phyloP scores from a whole-genome alignment of 1,284 basidiomycete genomes.

The Puccinia triticina region DNA sequence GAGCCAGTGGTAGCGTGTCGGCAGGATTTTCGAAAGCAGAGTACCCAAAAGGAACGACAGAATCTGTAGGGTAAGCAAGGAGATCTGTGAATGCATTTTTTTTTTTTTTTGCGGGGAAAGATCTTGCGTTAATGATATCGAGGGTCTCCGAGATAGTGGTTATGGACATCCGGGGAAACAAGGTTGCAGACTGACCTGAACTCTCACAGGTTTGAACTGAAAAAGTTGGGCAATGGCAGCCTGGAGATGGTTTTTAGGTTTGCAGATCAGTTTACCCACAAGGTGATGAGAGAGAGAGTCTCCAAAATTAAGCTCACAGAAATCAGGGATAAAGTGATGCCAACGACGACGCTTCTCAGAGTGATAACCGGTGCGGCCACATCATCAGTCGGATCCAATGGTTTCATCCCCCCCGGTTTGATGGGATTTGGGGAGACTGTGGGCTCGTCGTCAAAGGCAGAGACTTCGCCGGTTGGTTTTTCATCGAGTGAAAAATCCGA shows the following conservation, averaged over 20 bases:
- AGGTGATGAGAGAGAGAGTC: neutral
- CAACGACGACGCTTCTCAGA: conserved; percentile 47
- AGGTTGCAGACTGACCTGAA: conserved; percentile 31
- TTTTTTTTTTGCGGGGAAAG: neutral
- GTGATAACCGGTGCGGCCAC: conserved; percentile 36
- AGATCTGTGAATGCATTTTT: conserved; percentile 25
- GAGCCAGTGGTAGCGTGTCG: conserved; percentile 29
- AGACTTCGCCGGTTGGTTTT: neutral
- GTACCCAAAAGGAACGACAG: conserved; percentile 51
- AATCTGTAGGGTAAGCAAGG: conserved; percentile 50
- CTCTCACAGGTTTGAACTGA: conserved; percentile 50
- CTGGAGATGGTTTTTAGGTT: neutral
- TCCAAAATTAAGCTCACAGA: conserved; percentile 33
- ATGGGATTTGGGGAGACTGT: neutral
- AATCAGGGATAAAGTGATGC: conserved; percentile 42
- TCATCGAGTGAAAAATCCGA: neutral
- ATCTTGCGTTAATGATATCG: neutral
- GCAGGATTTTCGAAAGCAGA: conserved; percentile 44
- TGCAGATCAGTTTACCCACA: neutral
- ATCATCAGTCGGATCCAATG: conserved; percentile 45
- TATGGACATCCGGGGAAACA: neutral
- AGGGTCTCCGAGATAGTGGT: neutral
- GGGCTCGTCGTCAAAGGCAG: neutral
- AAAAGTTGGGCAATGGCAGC: conserved; percentile 51
- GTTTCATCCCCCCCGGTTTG: conserved; percentile 25